phyloP scores from a whole-genome alignment of 495 filamentous ascomycete genomes.

The Pseudomonodictys pantanalensis region DNA sequence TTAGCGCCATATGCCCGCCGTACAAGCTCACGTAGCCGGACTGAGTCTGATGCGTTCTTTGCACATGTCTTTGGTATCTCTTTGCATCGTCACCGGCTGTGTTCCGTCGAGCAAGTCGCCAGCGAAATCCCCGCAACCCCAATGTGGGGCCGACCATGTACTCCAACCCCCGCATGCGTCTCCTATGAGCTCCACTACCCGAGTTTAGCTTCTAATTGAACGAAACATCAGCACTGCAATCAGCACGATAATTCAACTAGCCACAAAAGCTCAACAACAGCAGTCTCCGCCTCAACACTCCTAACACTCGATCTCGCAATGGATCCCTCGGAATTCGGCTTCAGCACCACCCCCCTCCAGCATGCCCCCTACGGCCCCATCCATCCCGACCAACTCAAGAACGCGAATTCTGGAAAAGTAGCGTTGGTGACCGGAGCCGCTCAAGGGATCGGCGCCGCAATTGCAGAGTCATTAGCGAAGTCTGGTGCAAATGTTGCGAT shows the following conservation, averaged over 20 bases:
- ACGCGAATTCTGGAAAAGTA: constrained; percentile 22
- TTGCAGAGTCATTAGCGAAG: constrained; percentile 26
- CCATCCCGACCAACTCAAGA: constrained; percentile 1
- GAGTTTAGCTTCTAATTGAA: not conserved
- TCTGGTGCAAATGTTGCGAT: constrained; percentile 27
- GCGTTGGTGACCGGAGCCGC: constrained; percentile 32
- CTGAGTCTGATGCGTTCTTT: too few relatives aligned
- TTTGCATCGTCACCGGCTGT: too few relatives aligned
- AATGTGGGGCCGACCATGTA: not conserved
- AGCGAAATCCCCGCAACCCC: not conserved
- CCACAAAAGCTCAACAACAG: not conserved
- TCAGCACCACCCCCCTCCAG: constrained; percentile 14
- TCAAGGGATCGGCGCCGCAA: constrained; percentile 28
- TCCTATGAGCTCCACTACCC: not conserved
- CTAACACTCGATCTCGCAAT: not conserved
- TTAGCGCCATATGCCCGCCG: too few relatives aligned
- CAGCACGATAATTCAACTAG: not conserved
- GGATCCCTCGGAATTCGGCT: constrained; percentile 27
- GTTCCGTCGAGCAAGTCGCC: too few relatives aligned
- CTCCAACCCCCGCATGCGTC: not conserved
- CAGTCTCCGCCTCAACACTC: not conserved
- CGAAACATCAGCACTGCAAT: not conserved
- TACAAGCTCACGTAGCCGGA: too few relatives aligned
- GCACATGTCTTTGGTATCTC: too few relatives aligned
- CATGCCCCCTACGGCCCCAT: constrained; percentile 21